These are phyloP conservation scores for Prinsepia uniflora DNA, from an alignment of 306 rosid species.

Conservation along the genomic window DNA sequence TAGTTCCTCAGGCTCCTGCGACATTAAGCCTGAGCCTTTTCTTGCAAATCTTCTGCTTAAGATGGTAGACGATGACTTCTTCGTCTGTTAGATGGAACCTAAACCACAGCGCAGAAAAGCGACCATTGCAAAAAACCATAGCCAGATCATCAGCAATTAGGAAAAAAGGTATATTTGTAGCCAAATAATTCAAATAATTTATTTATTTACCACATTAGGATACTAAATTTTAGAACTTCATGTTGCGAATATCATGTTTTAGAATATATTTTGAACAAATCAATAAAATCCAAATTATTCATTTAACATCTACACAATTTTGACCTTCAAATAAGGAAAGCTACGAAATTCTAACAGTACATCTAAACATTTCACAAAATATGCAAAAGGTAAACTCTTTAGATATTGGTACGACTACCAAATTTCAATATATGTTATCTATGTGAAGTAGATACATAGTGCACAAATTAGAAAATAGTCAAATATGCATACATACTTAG, in stretches of 20 bases:
- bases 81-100: constrained; percentile 95
- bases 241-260: no score
- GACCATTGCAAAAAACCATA: constrained; percentile 36
- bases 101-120: constrained; percentile 77
- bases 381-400: no score
- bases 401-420: constrained; percentile 50
- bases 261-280: no score
- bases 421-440: constrained; percentile 90
- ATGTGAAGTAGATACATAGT: background rate
- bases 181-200: no score
- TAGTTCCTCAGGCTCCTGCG: constrained; percentile 85
- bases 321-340: no score
- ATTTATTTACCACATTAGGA: no score
- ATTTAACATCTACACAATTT: no score
- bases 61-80: constrained; percentile 69
- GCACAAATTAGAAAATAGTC: background rate
- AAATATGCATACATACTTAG: background rate
- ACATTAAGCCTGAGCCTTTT: constrained; percentile 57
- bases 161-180: no score
- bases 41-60: constrained; percentile 78
- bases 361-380: no score
- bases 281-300: no score
- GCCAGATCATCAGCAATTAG: constrained; percentile 18
- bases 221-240: no score
- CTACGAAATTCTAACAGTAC: no score